phyloP scores from a whole-genome alignment of 2,329 filamentous ascomycete species.

The Exophiala viscosa region DNA sequence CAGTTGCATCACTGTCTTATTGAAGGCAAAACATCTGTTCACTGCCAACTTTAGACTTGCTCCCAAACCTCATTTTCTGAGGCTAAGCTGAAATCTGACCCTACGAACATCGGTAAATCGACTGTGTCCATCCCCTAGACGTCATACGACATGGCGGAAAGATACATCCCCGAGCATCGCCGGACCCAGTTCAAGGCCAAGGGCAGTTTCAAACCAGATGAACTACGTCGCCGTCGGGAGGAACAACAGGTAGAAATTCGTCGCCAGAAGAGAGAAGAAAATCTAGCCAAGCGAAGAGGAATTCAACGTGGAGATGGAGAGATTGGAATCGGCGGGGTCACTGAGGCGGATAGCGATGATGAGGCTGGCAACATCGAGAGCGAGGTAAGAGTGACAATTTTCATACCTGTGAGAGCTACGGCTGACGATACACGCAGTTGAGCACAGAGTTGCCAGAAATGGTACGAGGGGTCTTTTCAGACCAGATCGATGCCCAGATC shows the following conservation, averaged over 20 bases:
- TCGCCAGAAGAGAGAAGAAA: slow-evolving; percentile 98
- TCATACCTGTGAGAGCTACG: background rate
- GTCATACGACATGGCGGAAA: slow-evolving; percentile 76
- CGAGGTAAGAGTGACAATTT: slow-evolving; percentile 79
- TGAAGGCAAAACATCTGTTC: background rate
- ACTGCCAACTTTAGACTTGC: background rate
- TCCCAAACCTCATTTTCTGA: slow-evolving; percentile 1
- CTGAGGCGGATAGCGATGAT: slow-evolving; percentile 83
- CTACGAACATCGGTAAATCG: background rate
- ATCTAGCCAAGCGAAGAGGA: slow-evolving; percentile 94
- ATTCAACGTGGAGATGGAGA: slow-evolving; percentile 72
- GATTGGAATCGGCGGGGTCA: slow-evolving; percentile 60
- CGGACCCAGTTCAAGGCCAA: slow-evolving; percentile 99
- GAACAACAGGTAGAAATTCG: slow-evolving; percentile 99
- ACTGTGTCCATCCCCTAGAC: slow-evolving; percentile 24
- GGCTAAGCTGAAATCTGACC: slow-evolving; percentile 1
- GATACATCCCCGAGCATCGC: slow-evolving; percentile 98
- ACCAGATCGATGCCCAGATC: slow-evolving; percentile 97
- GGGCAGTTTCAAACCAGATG: slow-evolving; percentile 98
- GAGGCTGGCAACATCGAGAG: slow-evolving; percentile 96
- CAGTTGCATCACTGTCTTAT: slow-evolving; percentile 16
- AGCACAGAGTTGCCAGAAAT: slow-evolving; percentile 98
- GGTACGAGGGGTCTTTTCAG: slow-evolving; percentile 96
- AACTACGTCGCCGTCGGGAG: slow-evolving; percentile 94
- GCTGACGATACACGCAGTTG: slow-evolving; percentile 56